Base-by-base conservation (phyloP, 2,329 filamentous ascomycete species). In the Colletotrichum spaethianum region DNA sequence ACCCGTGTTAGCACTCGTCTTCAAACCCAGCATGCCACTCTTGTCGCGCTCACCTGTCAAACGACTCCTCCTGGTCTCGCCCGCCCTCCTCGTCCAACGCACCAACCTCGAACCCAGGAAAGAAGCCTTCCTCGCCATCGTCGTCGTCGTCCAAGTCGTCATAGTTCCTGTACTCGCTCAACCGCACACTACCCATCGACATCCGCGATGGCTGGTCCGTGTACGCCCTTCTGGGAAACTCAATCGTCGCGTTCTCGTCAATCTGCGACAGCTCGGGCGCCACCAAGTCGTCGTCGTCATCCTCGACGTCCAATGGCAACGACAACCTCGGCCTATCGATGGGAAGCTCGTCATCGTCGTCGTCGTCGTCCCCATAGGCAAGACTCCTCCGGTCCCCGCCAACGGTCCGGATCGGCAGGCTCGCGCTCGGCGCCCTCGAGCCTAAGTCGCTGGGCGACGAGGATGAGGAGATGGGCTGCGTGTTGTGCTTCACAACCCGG, bases 161-260 rank as follows among this genome's bases (percentile, higher is more conserved):
- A 8, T 75, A 75, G 28, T 80, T 78, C 64, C 85, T 86, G 53
- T 82, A 86, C 77, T 91, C 89, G 75, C 89, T 91, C 77, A 87
- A 83, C 31, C 86, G 82, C 64, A 85, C 79, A 71, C 86, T 89
- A 0, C 85, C 88, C 74, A 91, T 80, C 14, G 87, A 88, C 38
- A 87, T 76, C 38, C 88, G 80, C 4, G 82, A 81, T 0, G 84
- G 83, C 57, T 83, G 80, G 70, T 90, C 87, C 63, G 81, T 86
- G 46, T 81, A 77, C 20, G 85, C 86, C 60, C 90, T 82, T 36
- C 90, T 84, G 9, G 89, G 87, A 60, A 91, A 77, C 79, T 92
- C 91, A 36, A 92, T 85, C 2, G 90, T 87, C 55, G 88, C 87
- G 14, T 73, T 73, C 52, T 90, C 88, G 33, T 91, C 89, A 31